Conservation (phyloP, 495 filamentous ascomycete genomes). For the Penicillium tannophilum region DNA sequence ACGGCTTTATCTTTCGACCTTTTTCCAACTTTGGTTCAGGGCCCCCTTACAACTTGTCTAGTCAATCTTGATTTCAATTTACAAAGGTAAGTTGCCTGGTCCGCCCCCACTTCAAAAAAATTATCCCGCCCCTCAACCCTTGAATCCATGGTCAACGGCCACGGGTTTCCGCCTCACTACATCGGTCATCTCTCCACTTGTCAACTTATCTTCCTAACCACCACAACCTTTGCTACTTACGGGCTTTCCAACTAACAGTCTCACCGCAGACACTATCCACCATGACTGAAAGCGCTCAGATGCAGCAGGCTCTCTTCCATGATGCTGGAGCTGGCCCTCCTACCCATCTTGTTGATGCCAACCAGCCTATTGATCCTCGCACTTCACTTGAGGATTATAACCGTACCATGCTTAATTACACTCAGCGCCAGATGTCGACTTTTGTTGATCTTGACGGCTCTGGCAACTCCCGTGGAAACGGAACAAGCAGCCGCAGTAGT, state of each 20-base stretch:
- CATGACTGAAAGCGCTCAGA: slow-evolving; percentile 28
- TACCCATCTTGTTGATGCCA: slow-evolving; percentile 22
- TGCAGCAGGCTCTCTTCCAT: slow-evolving; percentile 23
- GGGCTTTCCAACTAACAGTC: not conserved
- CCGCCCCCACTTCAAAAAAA: not conserved
- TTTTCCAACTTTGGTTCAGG: slow-evolving; percentile 14
- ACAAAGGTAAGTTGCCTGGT: slow-evolving; percentile 12
- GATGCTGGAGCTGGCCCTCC: slow-evolving; percentile 25
- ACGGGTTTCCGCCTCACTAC: too few species aligned
- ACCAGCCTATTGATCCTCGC: slow-evolving; percentile 28
- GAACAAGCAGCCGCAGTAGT: slow-evolving; percentile 35
- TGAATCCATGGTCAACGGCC: not conserved
- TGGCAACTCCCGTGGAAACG: slow-evolving; percentile 13
- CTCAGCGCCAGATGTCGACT: slow-evolving; percentile 45
- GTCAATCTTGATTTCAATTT: slow-evolving; percentile 8
- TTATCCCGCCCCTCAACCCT: not conserved
- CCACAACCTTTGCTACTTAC: not conserved
- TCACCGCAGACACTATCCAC: slow-evolving; percentile 16
- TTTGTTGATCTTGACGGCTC: slow-evolving; percentile 38
- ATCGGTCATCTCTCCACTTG: too few species aligned
- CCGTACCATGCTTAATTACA: slow-evolving; percentile 49
- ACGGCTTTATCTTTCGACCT: slow-evolving; percentile 4
- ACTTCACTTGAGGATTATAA: slow-evolving; percentile 48
- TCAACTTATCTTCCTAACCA: not conserved
- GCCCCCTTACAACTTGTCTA: not conserved